A percentile compares a stretch with the other conserved stretches of the same genome.
Evolutionary conservation across 2,329 filamentous ascomycete genomes (phyloP).

Genomic region (Coleophoma eucalyptorum): DNA sequence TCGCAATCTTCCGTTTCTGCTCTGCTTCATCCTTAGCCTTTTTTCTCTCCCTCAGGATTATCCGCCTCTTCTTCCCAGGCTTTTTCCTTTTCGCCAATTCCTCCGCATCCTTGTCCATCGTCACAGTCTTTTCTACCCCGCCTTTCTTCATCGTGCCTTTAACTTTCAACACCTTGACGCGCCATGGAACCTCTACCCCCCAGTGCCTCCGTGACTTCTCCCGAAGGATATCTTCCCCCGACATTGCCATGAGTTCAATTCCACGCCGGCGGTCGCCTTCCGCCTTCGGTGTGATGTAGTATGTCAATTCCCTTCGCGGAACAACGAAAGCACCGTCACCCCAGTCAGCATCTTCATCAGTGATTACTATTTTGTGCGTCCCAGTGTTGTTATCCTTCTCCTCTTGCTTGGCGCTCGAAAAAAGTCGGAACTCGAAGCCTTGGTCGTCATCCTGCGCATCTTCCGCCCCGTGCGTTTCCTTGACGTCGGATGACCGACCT

Average conservation of each 20-base stretch:
- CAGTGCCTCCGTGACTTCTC: constrained; percentile 43
- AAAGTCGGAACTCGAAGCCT: constrained; percentile 54
- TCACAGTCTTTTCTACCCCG: background rate
- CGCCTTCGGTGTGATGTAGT: constrained; percentile 43
- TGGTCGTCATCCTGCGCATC: constrained; percentile 29
- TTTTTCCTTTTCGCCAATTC: constrained; percentile 32
- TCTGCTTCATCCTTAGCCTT: constrained; percentile 33
- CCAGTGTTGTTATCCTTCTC: background rate
- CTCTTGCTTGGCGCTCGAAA: constrained; percentile 29
- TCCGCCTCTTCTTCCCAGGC: constrained; percentile 56
- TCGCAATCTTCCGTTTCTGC: constrained; percentile 32
- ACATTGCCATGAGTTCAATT: constrained; percentile 45
- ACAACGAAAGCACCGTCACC: constrained; percentile 37
- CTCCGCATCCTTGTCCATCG: constrained; percentile 4
- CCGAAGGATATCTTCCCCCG: constrained; percentile 44
- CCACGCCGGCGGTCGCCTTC: constrained; percentile 31
- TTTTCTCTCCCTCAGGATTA: constrained; percentile 41
- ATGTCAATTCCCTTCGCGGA: constrained; percentile 37
- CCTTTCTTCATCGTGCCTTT: constrained; percentile 20
- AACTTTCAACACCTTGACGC: constrained; percentile 42
- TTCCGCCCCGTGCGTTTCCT: constrained; percentile 23
- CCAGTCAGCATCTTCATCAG: constrained; percentile 32
- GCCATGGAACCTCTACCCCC: constrained; percentile 60
- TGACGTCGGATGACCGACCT: constrained; percentile 1
- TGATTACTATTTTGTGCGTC: constrained; percentile 47